Evolutionary conservation across 768 basidiomycete species (phyloP), one percentile per base, ranked within the genome.

Genomic region (Auriscalpium microsporum): DNA sequence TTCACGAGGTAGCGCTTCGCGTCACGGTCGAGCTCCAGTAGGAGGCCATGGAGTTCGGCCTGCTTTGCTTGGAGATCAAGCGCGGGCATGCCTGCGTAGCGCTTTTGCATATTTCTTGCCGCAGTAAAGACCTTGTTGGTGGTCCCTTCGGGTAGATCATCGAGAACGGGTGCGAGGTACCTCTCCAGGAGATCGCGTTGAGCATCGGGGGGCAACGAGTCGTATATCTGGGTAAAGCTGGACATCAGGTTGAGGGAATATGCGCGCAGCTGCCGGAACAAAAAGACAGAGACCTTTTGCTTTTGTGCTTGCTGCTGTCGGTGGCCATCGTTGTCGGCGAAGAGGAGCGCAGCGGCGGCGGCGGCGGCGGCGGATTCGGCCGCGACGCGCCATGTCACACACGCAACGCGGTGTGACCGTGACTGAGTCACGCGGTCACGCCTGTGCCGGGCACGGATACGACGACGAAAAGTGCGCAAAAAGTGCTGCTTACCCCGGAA

Each of bases 41-140:
- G 58, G 45, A 87, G 70, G 0, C 63, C 62, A 33, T 73, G 71
- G 57, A 87, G 69, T 67, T 87, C 82, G 33, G 68, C 69, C 63
- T 76, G 78, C 68, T 84, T 85, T 2, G 71, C 70, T 38, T 72
- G 73, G 40, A 83, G 62, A 68, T 84, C 74, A 23, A 87, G 68
- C 0, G 66, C 58, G 0, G 85, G 84, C 42, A 79, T 73, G 28
- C 56, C 63, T 4, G 68, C 63, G 58, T 75, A 71, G 44, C 65
- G 69, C 10, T 56, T 65, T 50, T 77, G 73, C 46, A 78, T 62
- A 14, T 70, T 67, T n/a, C 66, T 61, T 3, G 76, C 78, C 6
- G 75, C 70, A 1, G 68, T 63, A 23, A 77, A 23, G 5, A 75
- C 70, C 60, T 71, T 72, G 42, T 70, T 69, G 13, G 71, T 65